A percentile compares a stretch with the other conserved stretches of the same genome.
phyloP scores from a whole-genome alignment of 371 early-diverging fungal species.

The Mucor sp. region DNA sequence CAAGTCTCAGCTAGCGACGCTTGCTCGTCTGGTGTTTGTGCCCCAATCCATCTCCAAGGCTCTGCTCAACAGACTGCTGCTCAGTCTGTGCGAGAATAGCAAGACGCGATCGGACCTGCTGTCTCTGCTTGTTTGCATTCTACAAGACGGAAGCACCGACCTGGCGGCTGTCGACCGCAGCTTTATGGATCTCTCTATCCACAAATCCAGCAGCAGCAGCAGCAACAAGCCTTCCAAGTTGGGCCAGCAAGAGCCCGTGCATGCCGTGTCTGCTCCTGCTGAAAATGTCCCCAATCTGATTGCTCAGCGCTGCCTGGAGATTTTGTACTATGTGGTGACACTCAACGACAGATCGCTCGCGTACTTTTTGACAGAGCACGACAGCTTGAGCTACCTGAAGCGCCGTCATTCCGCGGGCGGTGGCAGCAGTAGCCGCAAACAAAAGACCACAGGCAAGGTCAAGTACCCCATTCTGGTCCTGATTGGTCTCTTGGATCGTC shows the following conservation, averaged over 20 bases:
- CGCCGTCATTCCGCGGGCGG: neutral
- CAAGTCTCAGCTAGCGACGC: slow-evolving; percentile 72
- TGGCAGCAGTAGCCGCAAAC: slow-evolving; percentile 25
- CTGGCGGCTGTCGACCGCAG: slow-evolving; percentile 78
- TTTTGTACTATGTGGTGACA: slow-evolving; percentile 73
- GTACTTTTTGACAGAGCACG: slow-evolving; percentile 79
- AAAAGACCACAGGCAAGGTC: neutral
- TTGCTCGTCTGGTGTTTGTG: slow-evolving; percentile 85
- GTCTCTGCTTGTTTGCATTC: slow-evolving; percentile 79
- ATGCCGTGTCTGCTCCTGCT: neutral
- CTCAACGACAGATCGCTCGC: slow-evolving; percentile 64
- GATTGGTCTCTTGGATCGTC: slow-evolving; percentile 82
- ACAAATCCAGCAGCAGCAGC: neutral
- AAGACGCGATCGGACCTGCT: slow-evolving; percentile 84
- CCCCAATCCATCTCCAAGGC: slow-evolving; percentile 78
- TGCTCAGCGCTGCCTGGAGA: slow-evolving; percentile 86
- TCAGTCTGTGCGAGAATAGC: slow-evolving; percentile 90
- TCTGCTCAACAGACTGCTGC: slow-evolving; percentile 70
- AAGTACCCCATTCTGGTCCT: slow-evolving; percentile 83
- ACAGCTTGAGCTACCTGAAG: slow-evolving; percentile 34
- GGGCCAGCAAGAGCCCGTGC: neutral
- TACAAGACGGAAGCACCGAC: slow-evolving; percentile 83
- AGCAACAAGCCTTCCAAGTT: neutral
- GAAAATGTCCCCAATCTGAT: slow-evolving; percentile 79
- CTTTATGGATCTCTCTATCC: slow-evolving; percentile 36